Percentiles rank a stretch among this genome's conserved stretches.
These are phyloP conservation scores for Pythium rhizo-oryzae DNA, from an alignment of 352 stramenopile genomes.

Conservation along the genomic window DNA sequence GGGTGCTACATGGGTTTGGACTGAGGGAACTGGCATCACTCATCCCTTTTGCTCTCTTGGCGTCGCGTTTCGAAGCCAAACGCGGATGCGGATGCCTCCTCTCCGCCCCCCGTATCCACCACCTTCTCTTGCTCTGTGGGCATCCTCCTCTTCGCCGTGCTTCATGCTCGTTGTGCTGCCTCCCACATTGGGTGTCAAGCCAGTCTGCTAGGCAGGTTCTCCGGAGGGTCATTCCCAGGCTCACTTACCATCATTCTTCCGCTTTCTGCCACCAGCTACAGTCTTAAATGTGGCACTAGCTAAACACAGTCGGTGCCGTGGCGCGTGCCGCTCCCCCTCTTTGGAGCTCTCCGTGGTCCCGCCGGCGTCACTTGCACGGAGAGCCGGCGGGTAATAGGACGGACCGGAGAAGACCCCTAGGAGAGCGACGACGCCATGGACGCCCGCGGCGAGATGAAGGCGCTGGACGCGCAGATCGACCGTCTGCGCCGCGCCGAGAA, in stretches of 20 bases:
- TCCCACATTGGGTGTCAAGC: not conserved
- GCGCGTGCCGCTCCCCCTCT: constrained; percentile 14
- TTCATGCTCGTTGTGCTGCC: not conserved
- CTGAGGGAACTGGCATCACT: no score
- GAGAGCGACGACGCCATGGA: constrained; percentile 42
- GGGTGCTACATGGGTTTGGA: not conserved
- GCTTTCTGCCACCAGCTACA: not conserved
- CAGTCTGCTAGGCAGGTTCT: constrained; percentile 3
- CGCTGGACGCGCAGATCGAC: constrained; percentile 86
- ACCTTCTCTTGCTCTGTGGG: no score
- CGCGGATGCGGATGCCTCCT: not conserved
- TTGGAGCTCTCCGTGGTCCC: not conserved
- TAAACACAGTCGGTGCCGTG: constrained; percentile 1
- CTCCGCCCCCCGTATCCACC: not conserved
- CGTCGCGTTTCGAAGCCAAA: no score
- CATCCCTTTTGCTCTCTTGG: no score
- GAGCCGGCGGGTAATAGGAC: not conserved
- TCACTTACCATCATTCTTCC: constrained; percentile 11
- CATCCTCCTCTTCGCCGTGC: no score
- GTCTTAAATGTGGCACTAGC: constrained; percentile 17
- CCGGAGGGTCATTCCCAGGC: constrained; percentile 3
- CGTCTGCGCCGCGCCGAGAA: constrained; percentile 86
- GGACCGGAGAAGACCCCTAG: constrained; percentile 7
- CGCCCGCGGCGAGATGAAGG: constrained; percentile 84
- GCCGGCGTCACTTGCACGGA: not conserved